Conservation (phyloP, 768 basidiomycete species). For the Panus rudis region DNA sequence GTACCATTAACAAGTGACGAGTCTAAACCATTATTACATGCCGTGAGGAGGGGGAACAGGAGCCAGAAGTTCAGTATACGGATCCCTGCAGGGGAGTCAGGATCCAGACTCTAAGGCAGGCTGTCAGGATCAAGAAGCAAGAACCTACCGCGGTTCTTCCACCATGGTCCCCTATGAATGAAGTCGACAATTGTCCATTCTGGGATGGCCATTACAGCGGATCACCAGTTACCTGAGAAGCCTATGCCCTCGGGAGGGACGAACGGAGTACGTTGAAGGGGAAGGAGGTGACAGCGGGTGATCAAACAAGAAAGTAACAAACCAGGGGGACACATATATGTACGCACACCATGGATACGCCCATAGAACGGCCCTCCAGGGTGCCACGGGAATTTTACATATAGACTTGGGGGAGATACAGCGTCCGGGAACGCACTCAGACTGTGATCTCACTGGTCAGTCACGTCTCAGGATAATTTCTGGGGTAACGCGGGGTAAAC, state of each 20-base stretch:
- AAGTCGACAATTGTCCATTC: conserved; percentile 54
- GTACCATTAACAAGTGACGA: conserved; percentile 58
- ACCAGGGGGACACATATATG: no score
- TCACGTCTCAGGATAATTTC: conserved; percentile 10
- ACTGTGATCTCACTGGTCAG: no score
- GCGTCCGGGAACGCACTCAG: no score
- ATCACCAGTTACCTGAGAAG: no score
- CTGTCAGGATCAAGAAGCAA: neutral
- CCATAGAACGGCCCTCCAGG: no score
- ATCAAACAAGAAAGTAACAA: no score
- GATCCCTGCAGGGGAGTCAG: conserved; percentile 35
- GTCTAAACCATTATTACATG: conserved; percentile 60
- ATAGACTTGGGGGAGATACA: no score
- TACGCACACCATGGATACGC: no score
- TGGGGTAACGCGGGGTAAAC: conserved; percentile 20
- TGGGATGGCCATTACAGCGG: conserved; percentile 25
- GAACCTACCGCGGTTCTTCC: conserved; percentile 52
- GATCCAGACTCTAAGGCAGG: neutral
- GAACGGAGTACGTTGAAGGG: no score
- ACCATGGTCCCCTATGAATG: conserved; percentile 54
- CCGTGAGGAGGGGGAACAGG: conserved; percentile 56
- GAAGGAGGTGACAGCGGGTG: no score
- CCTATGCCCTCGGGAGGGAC: no score
- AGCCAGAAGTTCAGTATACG: conserved; percentile 52
- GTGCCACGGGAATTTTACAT: no score